Base-by-base conservation (phyloP, 2,329 filamentous ascomycete species). In the Sporothrix luriei region DNA sequence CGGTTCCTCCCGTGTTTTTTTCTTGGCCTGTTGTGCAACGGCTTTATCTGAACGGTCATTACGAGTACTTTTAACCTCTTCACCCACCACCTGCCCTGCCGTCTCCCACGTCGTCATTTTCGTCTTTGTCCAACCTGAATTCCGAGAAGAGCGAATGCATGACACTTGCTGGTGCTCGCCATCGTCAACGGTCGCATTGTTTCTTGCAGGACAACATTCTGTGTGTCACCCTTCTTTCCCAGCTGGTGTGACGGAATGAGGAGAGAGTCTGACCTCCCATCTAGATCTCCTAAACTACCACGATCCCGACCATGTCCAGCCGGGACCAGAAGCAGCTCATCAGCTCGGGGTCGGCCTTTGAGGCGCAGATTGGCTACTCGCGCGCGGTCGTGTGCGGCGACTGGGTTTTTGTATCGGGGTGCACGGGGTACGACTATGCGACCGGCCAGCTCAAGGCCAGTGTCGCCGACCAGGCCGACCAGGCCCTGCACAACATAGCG, bases 371-470 rank as follows among this genome's bases (percentile, higher is more conserved):
- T 68, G 84, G 82, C 65, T 87, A 87, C 75, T 86, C 84, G 40
- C 80, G 84, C 64, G 84, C 84, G 48, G 83, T 87, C 3, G 79
- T 85, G 21, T 77, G 79, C 0, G 84, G 82, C 13, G 82, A 83
- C 66, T 83, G 82, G 79, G 76, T 86, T 13, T 82, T 85, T 69
- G 83, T 87, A 4, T 85, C 84, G 2, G 84, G 84, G 0, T 86
- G 84, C 49, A 87, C 84, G 2, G 84, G 84, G 21, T 71, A 86
- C 76, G 78, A 87, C 75, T 85, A 86, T 74, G 73, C 76, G 19
- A 84, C 82, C 0, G 81, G 81, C 19, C 69, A 74, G 26, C 83
- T 87, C 68, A 26, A 19, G 16, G 2, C 21, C 1, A 78, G 82
- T 69, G 80, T 85, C 16, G 78, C 76, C 21, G 80, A 80, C 72